A percentile compares a stretch with the other conserved stretches of the same genome.
Conservation (phyloP, 108 stramenopile genomes). For the Chaetoceros tenuissimus region DNA sequence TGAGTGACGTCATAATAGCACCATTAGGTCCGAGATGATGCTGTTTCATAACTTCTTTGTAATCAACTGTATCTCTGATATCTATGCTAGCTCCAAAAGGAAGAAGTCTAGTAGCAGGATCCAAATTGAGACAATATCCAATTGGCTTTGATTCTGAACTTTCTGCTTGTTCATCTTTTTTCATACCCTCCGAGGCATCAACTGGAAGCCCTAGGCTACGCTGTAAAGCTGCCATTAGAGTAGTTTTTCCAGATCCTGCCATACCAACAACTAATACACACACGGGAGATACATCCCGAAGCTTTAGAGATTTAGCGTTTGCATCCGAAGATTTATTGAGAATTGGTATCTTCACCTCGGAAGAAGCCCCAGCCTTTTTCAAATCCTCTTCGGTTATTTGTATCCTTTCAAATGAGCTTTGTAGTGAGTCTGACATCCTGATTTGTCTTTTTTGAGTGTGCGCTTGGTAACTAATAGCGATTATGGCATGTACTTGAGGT, state of each 20-base stretch:
- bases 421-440: background rate
- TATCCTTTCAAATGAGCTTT: background rate
- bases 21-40: conserved; percentile 99
- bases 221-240: conserved; percentile 68
- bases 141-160: conserved; percentile 1
- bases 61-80: conserved; percentile 98
- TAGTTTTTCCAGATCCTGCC: conserved; percentile 91
- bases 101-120: conserved; percentile 89
- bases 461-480: no score
- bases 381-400: background rate
- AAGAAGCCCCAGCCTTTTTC: background rate
- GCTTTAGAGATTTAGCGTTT: background rate
- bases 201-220: conserved; percentile 30
- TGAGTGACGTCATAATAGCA: conserved; percentile 95
- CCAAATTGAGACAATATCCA: conserved; percentile 93
- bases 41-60: conserved; percentile 97
- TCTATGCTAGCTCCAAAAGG: conserved; percentile 95
- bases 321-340: background rate
- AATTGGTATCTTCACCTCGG: background rate
- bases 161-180: background rate
- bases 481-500: no score
- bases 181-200: conserved; percentile 13
- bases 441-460: background rate
- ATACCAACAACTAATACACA: conserved; percentile 86
- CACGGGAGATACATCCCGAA: conserved; percentile 29